Base-by-base conservation (phyloP, 345 rosid genomes). In the Eutrema japonicum region DNA sequence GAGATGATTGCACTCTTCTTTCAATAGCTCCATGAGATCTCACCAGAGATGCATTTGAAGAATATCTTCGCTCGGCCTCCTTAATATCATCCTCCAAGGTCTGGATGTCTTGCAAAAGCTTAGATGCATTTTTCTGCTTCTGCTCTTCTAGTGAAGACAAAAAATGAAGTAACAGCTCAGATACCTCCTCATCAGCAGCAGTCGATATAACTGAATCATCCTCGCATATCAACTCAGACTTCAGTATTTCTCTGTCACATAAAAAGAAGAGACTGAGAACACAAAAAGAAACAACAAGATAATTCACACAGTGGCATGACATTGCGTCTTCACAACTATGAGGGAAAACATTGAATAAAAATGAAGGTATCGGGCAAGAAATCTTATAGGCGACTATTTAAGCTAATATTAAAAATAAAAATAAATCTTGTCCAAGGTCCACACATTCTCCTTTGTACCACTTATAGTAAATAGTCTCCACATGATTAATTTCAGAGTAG, bases 181-280 rank as follows among this genome's bases (percentile, higher is more conserved):
- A 80, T 77, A 85, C 86, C 48, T 77, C 84, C 54, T 75, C 84
- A 76, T 86, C 84, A 47, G 68, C 80, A 58, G 71, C 77, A 55
- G 78, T 49, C 54, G 72, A 76, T 68, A 64, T 72, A 40, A 69
- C 66, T 3, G 77, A 60, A 16, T 76, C 69, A 64, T 84, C 83
- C 58, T 68, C 81, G 26, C 66, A 64, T 67, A 85, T 77, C 75
- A 93, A 68, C 66, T 88, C 96, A 61, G 91, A 93, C 77, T 83
- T 91, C 32, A 86, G 75, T 80, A 93, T 89, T 80, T 89, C 96
- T 83, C 98, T 93, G 93, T 72, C 64, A 63, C 47, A 73, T 16
- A 60, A 53, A 70, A 35, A 66, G 33, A 57, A 46, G 66, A 65
- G 38, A 46, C 26, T 71, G 74, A 70, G 80, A 48, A 65, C 42